Conservation (phyloP, 495 filamentous ascomycete genomes). For the Talaromyces stipitatus region DNA sequence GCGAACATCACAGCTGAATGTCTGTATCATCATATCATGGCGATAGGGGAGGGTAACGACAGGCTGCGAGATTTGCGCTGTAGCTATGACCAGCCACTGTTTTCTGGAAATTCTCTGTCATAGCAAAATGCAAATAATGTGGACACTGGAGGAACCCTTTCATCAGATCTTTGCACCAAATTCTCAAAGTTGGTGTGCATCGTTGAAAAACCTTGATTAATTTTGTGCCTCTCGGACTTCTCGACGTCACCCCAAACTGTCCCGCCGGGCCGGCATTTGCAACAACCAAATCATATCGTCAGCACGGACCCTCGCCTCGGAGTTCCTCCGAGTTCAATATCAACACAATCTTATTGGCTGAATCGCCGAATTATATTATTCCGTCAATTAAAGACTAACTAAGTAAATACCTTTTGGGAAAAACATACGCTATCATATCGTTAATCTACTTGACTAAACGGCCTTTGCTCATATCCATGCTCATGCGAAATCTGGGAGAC, state of each 20-base stretch:
- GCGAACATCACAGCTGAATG: not conserved
- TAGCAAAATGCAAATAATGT: too few species aligned
- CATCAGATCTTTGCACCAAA: not conserved
- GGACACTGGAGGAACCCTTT: not conserved
- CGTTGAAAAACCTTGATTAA: not conserved
- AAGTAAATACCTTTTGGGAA: not conserved
- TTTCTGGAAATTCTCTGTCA: not conserved
- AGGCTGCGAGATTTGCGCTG: not conserved
- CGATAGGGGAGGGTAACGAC: not conserved
- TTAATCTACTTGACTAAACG: not conserved
- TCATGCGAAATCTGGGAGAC: conserved; percentile 24
- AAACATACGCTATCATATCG: not conserved
- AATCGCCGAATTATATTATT: not conserved
- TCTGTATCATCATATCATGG: too few species aligned
- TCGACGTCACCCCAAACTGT: not conserved
- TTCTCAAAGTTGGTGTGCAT: not conserved
- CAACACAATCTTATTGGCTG: not conserved
- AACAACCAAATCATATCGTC: not conserved
- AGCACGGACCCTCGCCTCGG: not conserved
- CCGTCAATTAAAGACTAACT: not conserved
- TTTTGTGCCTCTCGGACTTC: not conserved
- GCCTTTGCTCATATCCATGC: not conserved
- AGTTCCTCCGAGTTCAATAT: not conserved
- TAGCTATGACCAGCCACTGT: not conserved
- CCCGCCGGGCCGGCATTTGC: not conserved